Evolutionary conservation across 2,329 filamentous ascomycete genomes (phyloP), one percentile per base, ranked within the genome.

Genomic region (Paraphoma chrysanthemicola): DNA sequence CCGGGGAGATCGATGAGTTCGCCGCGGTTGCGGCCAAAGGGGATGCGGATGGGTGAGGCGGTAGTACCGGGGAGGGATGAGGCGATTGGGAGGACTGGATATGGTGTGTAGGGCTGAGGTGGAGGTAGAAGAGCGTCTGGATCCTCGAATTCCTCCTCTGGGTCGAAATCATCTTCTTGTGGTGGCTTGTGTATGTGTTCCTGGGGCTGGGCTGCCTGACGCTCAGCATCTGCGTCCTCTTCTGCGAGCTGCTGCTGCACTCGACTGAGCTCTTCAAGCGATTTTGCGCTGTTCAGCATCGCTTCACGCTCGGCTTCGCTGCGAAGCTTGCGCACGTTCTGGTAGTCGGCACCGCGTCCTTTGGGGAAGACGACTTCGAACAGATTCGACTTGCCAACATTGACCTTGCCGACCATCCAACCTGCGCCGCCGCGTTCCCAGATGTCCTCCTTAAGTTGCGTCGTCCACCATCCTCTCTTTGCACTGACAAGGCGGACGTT

Each of bases 361-460:
- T 94, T 89, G 4, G 96, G 94, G 69, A 93, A 97, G 7, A 97
- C 87, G 4, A 88, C 86, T 66, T 95, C 89, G 58, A 98, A 96
- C 2, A 99, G 84, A 70, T 90, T 90, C 67, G 94, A 98, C 78
- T 99, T 99, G 23, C 95, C 96, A 2, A 98, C 96, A 71, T 99
- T 99, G 60, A 93, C 92, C 77, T 97, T 98, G n/a, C 95, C 95
- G 2, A 99, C 90, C 82, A 99, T 89, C 94, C 95, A 99, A 14
- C 91, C 89, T 14, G 89, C 95, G 4, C 94, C 94, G 4, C 92
- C 93, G 47, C 91, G 86, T 43, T 88, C 80, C 84, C 88, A 93
- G 45, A 99, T 93, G 46, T 93, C 89, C 65, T 97, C 89, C 75
- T 92, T 97, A 53, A 99, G 80, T 48, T 90, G 82, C 63, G 86